Evolutionary conservation across 2,329 filamentous ascomycete species (phyloP).

Genomic region (Epichloe bromicola): DNA sequence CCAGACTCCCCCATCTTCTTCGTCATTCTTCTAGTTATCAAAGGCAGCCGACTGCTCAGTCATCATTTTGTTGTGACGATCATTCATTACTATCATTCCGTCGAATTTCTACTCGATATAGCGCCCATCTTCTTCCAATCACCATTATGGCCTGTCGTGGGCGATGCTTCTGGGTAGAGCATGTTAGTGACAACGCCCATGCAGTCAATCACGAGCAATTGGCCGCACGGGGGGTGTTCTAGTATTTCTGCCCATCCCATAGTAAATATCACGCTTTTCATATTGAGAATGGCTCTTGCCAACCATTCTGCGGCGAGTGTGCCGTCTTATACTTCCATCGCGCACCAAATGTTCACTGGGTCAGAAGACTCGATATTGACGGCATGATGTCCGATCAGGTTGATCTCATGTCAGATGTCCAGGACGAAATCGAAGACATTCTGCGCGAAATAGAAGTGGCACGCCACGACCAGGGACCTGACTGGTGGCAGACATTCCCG

Average conservation of each 20-base stretch:
- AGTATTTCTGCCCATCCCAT: slow-evolving; percentile 20
- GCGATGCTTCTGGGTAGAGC: slow-evolving; percentile 11
- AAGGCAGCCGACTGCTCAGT: not conserved
- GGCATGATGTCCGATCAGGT: slow-evolving; percentile 3
- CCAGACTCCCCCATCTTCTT: not conserved
- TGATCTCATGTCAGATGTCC: not conserved
- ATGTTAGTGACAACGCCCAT: not conserved
- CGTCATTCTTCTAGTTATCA: not conserved
- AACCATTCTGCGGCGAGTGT: slow-evolving; percentile 22
- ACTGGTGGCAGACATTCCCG: not conserved
- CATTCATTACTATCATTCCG: not conserved
- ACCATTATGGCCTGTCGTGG: slow-evolving; percentile 13
- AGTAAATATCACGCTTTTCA: slow-evolving; percentile 15
- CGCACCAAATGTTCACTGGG: slow-evolving; percentile 10
- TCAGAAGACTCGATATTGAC: slow-evolving; percentile 9
- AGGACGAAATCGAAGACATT: slow-evolving; percentile 2
- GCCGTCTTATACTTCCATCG: slow-evolving; percentile 16
- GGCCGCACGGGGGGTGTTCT: slow-evolving; percentile 9
- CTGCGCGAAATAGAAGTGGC: slow-evolving; percentile 2
- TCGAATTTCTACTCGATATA: not conserved
- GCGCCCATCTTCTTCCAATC: not conserved
- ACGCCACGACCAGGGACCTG: not conserved
- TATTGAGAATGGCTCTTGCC: slow-evolving; percentile 3
- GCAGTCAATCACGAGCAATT: slow-evolving; percentile 11
- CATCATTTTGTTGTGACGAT: not conserved